phyloP scores from a whole-genome alignment of 345 rosid species.

The Syzygium oleosum region DNA sequence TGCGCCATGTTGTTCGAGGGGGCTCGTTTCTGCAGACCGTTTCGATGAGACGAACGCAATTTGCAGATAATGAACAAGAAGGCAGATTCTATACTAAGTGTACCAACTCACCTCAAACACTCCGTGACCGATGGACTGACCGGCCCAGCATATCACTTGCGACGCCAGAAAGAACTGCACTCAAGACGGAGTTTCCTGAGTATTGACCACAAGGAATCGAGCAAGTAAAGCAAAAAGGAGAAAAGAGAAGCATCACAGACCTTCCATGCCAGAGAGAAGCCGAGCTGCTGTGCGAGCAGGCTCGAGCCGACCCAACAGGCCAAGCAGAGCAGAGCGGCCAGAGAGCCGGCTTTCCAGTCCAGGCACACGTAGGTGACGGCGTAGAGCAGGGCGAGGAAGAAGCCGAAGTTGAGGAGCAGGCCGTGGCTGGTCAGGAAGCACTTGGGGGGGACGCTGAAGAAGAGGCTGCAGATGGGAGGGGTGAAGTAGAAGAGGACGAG shows the following conservation, averaged over 20 bases:
- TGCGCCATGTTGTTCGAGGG: conserved; percentile 1
- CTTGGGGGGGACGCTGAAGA: conserved; percentile 13
- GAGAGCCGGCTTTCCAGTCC: conserved; percentile 47
- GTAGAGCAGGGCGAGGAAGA: conserved; percentile 33
- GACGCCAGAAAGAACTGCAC: neutral
- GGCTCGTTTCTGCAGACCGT: conserved; percentile 4
- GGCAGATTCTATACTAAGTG: neutral
- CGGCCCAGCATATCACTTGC: conserved; percentile 4
- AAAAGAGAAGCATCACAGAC: neutral
- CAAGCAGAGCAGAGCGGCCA: conserved; percentile 46
- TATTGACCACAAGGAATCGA: neutral
- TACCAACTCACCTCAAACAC: conserved; percentile 1
- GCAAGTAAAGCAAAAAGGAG: neutral
- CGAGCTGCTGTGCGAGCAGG: neutral
- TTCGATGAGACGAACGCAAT: neutral
- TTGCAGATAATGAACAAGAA: neutral
- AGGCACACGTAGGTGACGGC: conserved; percentile 30
- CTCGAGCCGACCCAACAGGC: conserved; percentile 9
- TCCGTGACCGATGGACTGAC: conserved; percentile 3
- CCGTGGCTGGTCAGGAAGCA: conserved; percentile 12
- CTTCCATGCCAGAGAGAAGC: conserved; percentile 12
- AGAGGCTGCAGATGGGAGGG: conserved; percentile 26
- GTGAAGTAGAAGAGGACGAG: conserved; percentile 40
- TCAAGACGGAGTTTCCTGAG: neutral
- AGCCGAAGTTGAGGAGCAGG: conserved; percentile 43